Conservation (phyloP, 805 yeast species). For the Metschnikowia noctiluminum region DNA sequence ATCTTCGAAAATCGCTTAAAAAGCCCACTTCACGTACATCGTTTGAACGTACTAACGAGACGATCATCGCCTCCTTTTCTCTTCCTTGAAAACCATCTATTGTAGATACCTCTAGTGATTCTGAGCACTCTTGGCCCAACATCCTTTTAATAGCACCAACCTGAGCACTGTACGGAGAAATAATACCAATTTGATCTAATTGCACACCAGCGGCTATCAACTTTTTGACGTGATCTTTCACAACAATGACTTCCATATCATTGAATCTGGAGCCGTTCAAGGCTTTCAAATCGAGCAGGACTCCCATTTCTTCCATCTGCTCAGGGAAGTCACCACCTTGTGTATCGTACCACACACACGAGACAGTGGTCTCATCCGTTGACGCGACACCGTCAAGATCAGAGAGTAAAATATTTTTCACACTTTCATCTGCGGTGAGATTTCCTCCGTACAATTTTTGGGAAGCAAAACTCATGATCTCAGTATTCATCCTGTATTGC, state of each 20-base stretch:
- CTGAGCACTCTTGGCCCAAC: constrained; percentile 21
- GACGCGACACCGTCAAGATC: constrained; percentile 48
- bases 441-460: constrained; percentile 57
- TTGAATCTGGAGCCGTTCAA: constrained; percentile 61
- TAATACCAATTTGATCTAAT: constrained; percentile 68
- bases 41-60: constrained; percentile 82
- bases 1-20: constrained; percentile 68
- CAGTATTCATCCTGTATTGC: constrained; percentile 84
- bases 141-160: constrained; percentile 54
- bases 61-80: constrained; percentile 82
- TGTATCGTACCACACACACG: constrained; percentile 84
- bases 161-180: constrained; percentile 90
- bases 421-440: constrained; percentile 60
- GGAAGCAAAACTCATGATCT: constrained; percentile 77
- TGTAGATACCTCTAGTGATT: constrained; percentile 71
- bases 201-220: constrained; percentile 53
- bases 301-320: constrained; percentile 33
- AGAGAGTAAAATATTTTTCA: constrained; percentile 46
- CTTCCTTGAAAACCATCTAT: constrained; percentile 97
- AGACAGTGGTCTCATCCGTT: constrained; percentile 53
- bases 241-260: constrained; percentile 70
- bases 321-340: constrained; percentile 86
- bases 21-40: constrained; percentile 73
- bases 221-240: constrained; percentile 50
- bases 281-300: constrained; percentile 1